Evolutionary conservation across 495 filamentous ascomycete genomes (phyloP).

Genomic region (Podospora appendiculata): DNA sequence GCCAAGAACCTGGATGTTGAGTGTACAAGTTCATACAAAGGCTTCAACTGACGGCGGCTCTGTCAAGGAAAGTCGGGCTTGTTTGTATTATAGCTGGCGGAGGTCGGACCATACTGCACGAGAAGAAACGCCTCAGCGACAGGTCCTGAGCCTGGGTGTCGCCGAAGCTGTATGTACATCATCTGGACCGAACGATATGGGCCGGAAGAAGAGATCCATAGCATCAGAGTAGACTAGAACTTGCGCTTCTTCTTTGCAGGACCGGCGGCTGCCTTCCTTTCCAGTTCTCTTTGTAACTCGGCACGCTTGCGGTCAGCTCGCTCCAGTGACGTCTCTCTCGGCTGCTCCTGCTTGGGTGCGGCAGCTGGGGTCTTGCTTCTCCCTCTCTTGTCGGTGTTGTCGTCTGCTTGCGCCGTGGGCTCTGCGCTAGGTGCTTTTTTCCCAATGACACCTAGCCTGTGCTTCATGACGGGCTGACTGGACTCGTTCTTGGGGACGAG

Average conservation of each 20-base stretch:
- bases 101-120: neutral
- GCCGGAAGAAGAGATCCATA: too few relatives aligned
- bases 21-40: slow-evolving; percentile 25
- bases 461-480: slow-evolving; percentile 8
- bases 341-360: slow-evolving; percentile 3
- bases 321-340: slow-evolving; percentile 41
- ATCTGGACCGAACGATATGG: too few relatives aligned
- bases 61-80: too few relatives aligned
- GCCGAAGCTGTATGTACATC: too few relatives aligned
- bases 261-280: slow-evolving; percentile 53
- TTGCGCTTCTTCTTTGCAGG: slow-evolving; percentile 63
- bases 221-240: slow-evolving; percentile 31
- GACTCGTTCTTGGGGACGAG: neutral
- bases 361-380: slow-evolving; percentile 9
- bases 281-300: slow-evolving; percentile 57
- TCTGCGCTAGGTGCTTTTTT: slow-evolving; percentile 13
- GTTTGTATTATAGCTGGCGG: neutral
- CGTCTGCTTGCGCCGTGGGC: slow-evolving; percentile 2
- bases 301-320: slow-evolving; percentile 55
- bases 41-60: slow-evolving; percentile 15
- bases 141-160: too few relatives aligned
- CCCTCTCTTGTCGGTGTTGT: slow-evolving; percentile 10
- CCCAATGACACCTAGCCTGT: slow-evolving; percentile 31
- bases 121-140: too few relatives aligned
- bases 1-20: slow-evolving; percentile 33